phyloP scores from a whole-genome alignment of 2,329 filamentous ascomycete genomes.

The Helicocarpus griseus region DNA sequence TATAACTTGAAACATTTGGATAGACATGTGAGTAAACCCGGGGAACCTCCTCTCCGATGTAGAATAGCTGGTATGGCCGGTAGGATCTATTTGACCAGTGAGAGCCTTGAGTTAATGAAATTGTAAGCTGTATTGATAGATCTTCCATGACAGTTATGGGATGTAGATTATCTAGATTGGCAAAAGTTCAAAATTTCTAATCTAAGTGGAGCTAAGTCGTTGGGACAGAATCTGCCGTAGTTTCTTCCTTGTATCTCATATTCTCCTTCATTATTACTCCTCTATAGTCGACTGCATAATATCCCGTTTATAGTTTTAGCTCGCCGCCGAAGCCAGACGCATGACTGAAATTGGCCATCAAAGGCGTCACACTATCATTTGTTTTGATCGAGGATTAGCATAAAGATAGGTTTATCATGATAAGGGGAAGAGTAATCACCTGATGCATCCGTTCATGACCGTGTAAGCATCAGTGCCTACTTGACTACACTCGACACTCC shows the following conservation, averaged over 20 bases:
- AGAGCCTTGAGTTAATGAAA: too few species aligned
- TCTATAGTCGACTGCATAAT: neutral
- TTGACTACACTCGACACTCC: slow-evolving; percentile 62
- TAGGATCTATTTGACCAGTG: too few species aligned
- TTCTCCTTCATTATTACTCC: too few species aligned
- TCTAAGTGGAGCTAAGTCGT: neutral
- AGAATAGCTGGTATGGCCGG: too few species aligned
- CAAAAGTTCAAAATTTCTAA: neutral
- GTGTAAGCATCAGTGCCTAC: slow-evolving; percentile 86
- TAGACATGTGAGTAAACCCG: too few species aligned
- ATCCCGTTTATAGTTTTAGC: slow-evolving; percentile 55
- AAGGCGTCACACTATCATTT: slow-evolving; percentile 61
- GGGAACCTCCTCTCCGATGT: too few species aligned
- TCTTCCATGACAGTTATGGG: too few species aligned
- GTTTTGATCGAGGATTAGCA: neutral
- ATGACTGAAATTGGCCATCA: slow-evolving; percentile 86
- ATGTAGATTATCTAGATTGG: too few species aligned
- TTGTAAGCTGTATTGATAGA: too few species aligned
- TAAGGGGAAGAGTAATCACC: slow-evolving; percentile 38
- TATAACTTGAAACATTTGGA: too few species aligned
- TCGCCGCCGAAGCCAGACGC: slow-evolving; percentile 54
- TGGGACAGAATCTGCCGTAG: too few species aligned
- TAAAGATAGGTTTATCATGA: neutral
- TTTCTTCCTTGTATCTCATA: neutral
- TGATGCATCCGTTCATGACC: slow-evolving; percentile 72